A percentile compares a stretch with the other conserved stretches of the same genome.
These are phyloP conservation scores for Umbelopsis sp. DNA, from an alignment of 371 early-diverging fungal genomes.

Conservation along the genomic window DNA sequence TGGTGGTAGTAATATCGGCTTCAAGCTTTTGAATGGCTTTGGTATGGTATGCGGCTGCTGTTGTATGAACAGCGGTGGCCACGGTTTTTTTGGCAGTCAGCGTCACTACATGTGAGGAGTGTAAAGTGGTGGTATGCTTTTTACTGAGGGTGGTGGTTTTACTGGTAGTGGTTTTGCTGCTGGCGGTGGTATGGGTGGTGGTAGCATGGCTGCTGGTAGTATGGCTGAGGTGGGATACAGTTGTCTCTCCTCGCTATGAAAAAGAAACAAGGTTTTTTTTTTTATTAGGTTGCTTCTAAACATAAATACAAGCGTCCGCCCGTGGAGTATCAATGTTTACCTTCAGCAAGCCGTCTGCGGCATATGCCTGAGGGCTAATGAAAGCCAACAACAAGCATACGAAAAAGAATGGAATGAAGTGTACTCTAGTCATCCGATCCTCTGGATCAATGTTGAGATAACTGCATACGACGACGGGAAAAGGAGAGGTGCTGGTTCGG, in stretches of 20 bases:
- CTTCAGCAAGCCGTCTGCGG: slow-evolving; percentile 5
- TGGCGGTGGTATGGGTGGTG: too few species aligned
- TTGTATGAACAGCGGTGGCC: background rate
- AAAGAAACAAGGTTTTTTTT: background rate
- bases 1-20: background rate
- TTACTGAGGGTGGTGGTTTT: background rate
- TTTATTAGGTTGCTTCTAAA: background rate
- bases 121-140: background rate
- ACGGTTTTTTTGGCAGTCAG: background rate
- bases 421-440: slow-evolving; percentile 18
- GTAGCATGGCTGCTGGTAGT: too few species aligned
- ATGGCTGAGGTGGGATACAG: background rate
- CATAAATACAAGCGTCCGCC: background rate
- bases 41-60: background rate
- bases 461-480: slow-evolving; percentile 6
- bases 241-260: background rate
- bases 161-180: background rate
- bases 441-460: slow-evolving; percentile 14
- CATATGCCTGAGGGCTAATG: background rate
- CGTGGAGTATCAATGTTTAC: background rate
- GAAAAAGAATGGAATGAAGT: slow-evolving; percentile 13
- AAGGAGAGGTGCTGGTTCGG: background rate
- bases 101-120: background rate
- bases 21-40: background rate
- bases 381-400: slow-evolving; percentile 4